These are phyloP conservation scores for Talaromyces sp. DNA, from an alignment of 2,329 filamentous ascomycete species.

Conservation along the genomic window DNA sequence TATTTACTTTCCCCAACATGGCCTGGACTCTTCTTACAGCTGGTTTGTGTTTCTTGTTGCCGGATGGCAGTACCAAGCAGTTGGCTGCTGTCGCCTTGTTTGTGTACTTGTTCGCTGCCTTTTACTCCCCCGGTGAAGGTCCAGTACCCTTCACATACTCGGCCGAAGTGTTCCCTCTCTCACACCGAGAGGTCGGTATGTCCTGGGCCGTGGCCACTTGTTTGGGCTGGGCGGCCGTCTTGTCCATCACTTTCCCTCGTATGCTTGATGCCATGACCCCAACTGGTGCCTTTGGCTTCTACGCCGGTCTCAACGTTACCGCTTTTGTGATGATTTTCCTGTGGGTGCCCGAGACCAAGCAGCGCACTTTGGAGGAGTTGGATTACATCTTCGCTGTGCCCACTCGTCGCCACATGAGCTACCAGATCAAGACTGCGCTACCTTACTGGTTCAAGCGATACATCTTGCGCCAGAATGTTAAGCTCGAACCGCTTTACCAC, in stretches of 20 bases:
- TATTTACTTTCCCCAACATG: slow-evolving; percentile 68
- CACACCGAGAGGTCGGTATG: slow-evolving; percentile 50
- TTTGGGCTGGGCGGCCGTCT: slow-evolving; percentile 48
- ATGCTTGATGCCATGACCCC: slow-evolving; percentile 44
- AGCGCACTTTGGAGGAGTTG: slow-evolving; percentile 56
- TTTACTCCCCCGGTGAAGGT: slow-evolving; percentile 64
- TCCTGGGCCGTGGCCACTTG: slow-evolving; percentile 45
- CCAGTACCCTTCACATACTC: slow-evolving; percentile 53
- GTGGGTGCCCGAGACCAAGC: slow-evolving; percentile 56
- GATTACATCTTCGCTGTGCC: slow-evolving; percentile 60
- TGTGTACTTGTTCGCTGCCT: slow-evolving; percentile 62
- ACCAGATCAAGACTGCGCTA: slow-evolving; percentile 55
- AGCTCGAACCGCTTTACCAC: slow-evolving; percentile 52
- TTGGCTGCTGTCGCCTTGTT: slow-evolving; percentile 58
- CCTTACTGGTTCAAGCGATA: slow-evolving; percentile 62
- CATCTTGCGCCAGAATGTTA: slow-evolving; percentile 48
- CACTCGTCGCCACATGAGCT: slow-evolving; percentile 55
- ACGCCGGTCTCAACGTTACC: slow-evolving; percentile 54
- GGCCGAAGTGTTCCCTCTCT: slow-evolving; percentile 55
- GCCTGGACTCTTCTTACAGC: slow-evolving; percentile 63
- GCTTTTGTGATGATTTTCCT: slow-evolving; percentile 64
- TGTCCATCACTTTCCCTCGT: slow-evolving; percentile 51
- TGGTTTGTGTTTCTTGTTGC: slow-evolving; percentile 58
- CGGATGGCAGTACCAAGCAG: slow-evolving; percentile 40
- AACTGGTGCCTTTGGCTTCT: slow-evolving; percentile 5